Conservation (phyloP, 208 protist species). For the Blechomonas ayalai region DNA sequence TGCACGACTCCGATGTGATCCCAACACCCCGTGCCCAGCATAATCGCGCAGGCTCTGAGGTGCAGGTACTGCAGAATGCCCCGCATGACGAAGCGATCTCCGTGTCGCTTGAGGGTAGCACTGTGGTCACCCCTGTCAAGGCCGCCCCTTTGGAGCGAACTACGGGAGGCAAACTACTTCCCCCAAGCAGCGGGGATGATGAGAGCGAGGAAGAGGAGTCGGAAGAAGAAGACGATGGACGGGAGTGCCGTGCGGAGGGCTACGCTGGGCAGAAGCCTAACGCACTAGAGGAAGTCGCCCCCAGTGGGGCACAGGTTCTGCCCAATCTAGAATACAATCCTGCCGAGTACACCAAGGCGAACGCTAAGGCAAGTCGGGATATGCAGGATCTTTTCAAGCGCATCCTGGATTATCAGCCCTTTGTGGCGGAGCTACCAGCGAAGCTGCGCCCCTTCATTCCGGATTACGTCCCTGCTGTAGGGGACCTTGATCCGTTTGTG, state of each 20-base stretch:
- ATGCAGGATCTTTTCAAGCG: slow-evolving; percentile 96
- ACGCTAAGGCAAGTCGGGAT: slow-evolving; percentile 82
- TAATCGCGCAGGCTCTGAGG: not conserved
- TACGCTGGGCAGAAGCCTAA: slow-evolving; percentile 57
- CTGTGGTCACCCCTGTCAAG: slow-evolving; percentile 1
- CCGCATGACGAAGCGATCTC: slow-evolving; percentile 63
- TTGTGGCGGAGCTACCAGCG: slow-evolving; percentile 91
- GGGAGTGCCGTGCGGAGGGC: slow-evolving; percentile 21
- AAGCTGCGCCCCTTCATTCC: slow-evolving; percentile 96
- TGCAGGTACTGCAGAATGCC: slow-evolving; percentile 35
- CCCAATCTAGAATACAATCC: slow-evolving; percentile 78
- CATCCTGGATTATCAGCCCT: slow-evolving; percentile 93
- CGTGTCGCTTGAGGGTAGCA: slow-evolving; percentile 9
- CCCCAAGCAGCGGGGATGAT: slow-evolving; percentile 10
- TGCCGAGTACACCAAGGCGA: slow-evolving; percentile 74
- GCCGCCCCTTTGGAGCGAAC: not conserved
- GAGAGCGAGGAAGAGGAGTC: slow-evolving; percentile 13
- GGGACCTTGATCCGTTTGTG: slow-evolving; percentile 96
- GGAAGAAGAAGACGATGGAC: slow-evolving; percentile 8
- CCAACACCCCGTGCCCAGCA: slow-evolving; percentile 27
- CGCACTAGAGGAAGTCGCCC: slow-evolving; percentile 33
- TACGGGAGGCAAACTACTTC: not conserved
- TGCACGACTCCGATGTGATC: slow-evolving; percentile 45
- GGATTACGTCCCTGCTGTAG: slow-evolving; percentile 96
- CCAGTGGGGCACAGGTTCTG: slow-evolving; percentile 10